phyloP scores from a whole-genome alignment of 495 filamentous ascomycete species.

The Lasiosphaeria ovina region DNA sequence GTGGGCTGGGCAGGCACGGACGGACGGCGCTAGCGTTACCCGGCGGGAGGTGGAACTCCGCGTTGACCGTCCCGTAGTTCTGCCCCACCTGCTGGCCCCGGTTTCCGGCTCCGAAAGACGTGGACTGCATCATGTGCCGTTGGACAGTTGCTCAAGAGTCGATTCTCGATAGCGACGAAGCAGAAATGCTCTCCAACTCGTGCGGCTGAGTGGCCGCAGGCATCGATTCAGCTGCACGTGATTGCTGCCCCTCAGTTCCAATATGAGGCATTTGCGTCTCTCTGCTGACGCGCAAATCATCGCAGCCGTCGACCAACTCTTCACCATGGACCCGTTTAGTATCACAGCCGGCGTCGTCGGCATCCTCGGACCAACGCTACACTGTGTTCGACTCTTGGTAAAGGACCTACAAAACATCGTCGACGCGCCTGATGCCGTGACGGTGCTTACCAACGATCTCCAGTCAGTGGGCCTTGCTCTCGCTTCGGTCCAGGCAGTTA shows the following conservation, averaged over 20 bases:
- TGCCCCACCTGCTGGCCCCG: constrained; percentile 30
- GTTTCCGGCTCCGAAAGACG: constrained; percentile 28
- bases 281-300: constrained; percentile 1
- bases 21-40: not conserved
- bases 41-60: constrained; percentile 27
- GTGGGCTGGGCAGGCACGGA: constrained; percentile 4
- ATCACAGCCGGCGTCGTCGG: constrained; percentile 36
- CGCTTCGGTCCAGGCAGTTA: constrained; percentile 33
- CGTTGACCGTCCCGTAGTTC: constrained; percentile 31
- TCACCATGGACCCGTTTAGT: constrained; percentile 38
- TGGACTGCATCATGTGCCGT: constrained; percentile 12
- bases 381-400: constrained; percentile 35
- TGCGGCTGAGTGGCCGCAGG: not conserved
- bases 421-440: constrained; percentile 37
- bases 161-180: not conserved
- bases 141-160: no score
- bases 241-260: not conserved
- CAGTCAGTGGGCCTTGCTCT: constrained; percentile 33
- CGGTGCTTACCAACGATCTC: constrained; percentile 33
- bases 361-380: constrained; percentile 37
- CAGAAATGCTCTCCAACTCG: constrained; percentile 12
- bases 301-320: not conserved
- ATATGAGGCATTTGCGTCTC: not conserved
- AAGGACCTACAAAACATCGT: constrained; percentile 39
- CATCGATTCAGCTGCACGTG: not conserved